A percentile compares a stretch with the other conserved stretches of the same genome.
Evolutionary conservation across 2,329 filamentous ascomycete genomes (phyloP).

Genomic region (Penicillium sp.): DNA sequence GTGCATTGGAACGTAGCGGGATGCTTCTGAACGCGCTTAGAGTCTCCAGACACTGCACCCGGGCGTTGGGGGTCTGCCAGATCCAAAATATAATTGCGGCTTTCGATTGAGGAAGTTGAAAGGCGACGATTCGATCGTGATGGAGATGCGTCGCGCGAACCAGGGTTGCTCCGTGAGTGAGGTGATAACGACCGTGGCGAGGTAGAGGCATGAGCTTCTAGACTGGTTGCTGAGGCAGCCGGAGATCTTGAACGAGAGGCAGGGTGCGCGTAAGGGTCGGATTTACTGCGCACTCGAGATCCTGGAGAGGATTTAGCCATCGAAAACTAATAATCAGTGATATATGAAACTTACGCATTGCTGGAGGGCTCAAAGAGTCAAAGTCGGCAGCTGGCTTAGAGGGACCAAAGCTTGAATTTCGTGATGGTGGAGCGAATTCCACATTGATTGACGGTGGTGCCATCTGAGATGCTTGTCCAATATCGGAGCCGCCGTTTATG

Average conservation of each 20-base stretch:
- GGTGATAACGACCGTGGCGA: conserved; percentile 48
- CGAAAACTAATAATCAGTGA: neutral
- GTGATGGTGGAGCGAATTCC: conserved; percentile 77
- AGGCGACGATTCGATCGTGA: conserved; percentile 44
- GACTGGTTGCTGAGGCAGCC: conserved; percentile 29
- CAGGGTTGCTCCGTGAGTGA: conserved; percentile 40
- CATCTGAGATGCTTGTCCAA: conserved; percentile 72
- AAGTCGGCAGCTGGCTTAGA: conserved; percentile 65
- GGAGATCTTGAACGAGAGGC: conserved; percentile 41
- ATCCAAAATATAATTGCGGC: conserved; percentile 79
- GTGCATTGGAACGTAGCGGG: conserved; percentile 95
- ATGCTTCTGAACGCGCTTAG: conserved; percentile 92
- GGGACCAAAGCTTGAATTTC: conserved; percentile 65
- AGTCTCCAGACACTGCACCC: conserved; percentile 59
- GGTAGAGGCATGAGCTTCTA: conserved; percentile 31
- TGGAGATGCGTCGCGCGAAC: conserved; percentile 47
- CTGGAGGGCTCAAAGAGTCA: conserved; percentile 80
- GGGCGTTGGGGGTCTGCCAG: conserved; percentile 86
- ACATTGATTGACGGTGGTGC: conserved; percentile 94
- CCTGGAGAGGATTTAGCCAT: conserved; percentile 37
- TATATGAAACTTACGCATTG: conserved; percentile 47
- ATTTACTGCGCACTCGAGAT: conserved; percentile 60
- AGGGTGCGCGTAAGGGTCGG: conserved; percentile 57
- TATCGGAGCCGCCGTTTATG: conserved; percentile 56
- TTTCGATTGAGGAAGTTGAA: conserved; percentile 51